A percentile compares a stretch with the other conserved stretches of the same genome.
phyloP scores from a whole-genome alignment of 2,329 filamentous ascomycete genomes.

The Claviceps purpurea region DNA sequence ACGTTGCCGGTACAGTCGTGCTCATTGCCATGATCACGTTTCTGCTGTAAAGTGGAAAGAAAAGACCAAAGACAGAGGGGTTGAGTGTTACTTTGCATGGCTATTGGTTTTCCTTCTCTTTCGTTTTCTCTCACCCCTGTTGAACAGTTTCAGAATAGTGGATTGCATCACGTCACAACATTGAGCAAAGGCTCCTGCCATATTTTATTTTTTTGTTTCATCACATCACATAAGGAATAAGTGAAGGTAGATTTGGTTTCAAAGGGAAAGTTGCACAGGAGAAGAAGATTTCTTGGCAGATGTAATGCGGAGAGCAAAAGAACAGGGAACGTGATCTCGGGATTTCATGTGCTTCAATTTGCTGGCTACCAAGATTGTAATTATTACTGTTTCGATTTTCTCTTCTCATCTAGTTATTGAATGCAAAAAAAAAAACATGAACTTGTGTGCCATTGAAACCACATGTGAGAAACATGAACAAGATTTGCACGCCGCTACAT shows the following conservation, averaged over 20 bases:
- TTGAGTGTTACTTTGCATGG: too few species aligned
- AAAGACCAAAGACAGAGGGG: background rate
- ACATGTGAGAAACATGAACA: too few species aligned
- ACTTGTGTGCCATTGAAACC: too few species aligned
- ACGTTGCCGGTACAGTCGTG: constrained; percentile 23
- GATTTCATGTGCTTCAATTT: background rate
- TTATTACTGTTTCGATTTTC: background rate
- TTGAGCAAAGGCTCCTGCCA: too few species aligned
- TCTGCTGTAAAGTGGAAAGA: constrained; percentile 14
- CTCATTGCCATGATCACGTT: constrained; percentile 21
- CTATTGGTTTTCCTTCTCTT: too few species aligned
- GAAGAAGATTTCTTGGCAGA: background rate
- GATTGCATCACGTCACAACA: too few species aligned
- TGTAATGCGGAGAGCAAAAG: background rate
- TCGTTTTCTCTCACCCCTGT: background rate
- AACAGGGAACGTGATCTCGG: background rate
- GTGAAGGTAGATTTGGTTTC: too few species aligned
- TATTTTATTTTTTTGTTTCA: background rate
- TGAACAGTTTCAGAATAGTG: too few species aligned
- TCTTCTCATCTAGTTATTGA: background rate
- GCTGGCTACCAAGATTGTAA: constrained; percentile 3
- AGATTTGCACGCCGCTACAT: too few species aligned
- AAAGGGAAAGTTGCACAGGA: background rate
- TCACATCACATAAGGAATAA: too few species aligned
- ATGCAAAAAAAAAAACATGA: background rate